phyloP scores from a whole-genome alignment of 768 basidiomycete genomes.

The Rhizopogon vinicolor region DNA sequence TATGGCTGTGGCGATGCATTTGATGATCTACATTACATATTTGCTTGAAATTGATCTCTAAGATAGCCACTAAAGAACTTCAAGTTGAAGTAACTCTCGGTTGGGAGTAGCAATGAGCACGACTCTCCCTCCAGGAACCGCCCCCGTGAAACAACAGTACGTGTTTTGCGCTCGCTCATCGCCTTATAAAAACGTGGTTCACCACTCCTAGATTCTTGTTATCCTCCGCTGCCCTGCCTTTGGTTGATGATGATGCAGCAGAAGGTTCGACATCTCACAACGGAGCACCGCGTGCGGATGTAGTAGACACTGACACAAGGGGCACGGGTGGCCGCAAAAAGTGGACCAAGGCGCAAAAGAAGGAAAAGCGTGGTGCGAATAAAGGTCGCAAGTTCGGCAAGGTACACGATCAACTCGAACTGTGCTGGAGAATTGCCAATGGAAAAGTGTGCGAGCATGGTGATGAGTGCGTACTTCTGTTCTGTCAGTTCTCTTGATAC shows the following conservation, averaged over 20 bases:
- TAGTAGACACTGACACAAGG: constrained; percentile 30
- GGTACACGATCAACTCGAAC: constrained; percentile 71
- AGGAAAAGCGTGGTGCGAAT: constrained; percentile 75
- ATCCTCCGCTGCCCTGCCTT: constrained; percentile 15
- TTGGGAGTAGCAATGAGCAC: constrained; percentile 3
- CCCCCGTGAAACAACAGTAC: constrained; percentile 51
- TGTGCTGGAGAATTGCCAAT: constrained; percentile 79
- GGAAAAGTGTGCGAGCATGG: constrained; percentile 71
- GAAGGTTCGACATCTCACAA: constrained; percentile 49
- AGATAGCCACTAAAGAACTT: no score
- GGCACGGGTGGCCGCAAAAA: constrained; percentile 32
- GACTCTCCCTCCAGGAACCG: constrained; percentile 37
- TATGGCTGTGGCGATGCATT: no score
- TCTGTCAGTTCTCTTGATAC: neutral
- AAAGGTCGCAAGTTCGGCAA: constrained; percentile 78
- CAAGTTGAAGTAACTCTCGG: no score
- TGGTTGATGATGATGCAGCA: constrained; percentile 56
- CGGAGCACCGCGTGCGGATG: constrained; percentile 11
- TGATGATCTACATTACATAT: no score
- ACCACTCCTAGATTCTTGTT: constrained; percentile 38
- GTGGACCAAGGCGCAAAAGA: constrained; percentile 61
- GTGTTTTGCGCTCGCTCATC: constrained; percentile 6
- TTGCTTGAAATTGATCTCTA: no score
- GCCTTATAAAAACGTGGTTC: neutral
- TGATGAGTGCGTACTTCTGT: constrained; percentile 42